Evolutionary conservation across 352 stramenopile genomes (phyloP).

Genomic region (Phytophthora sojae): DNA sequence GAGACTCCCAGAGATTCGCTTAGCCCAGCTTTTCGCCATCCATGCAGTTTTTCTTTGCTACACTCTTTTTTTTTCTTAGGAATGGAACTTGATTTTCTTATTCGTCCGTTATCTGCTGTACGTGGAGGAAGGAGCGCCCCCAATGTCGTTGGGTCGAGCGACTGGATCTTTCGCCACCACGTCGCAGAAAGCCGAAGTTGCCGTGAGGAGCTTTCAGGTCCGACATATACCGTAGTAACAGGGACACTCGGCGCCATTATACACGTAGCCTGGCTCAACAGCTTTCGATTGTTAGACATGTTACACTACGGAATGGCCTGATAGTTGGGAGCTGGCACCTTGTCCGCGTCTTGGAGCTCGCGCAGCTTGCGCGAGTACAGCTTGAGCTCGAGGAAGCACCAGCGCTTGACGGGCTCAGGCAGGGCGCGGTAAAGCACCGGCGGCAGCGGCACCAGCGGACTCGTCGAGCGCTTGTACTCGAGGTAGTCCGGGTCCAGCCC

Average conservation of each 20-base stretch:
- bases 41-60: conserved; percentile 31
- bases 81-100: conserved; percentile 28
- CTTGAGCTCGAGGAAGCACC: conserved; percentile 58
- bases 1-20: conserved; percentile 24
- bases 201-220: not conserved
- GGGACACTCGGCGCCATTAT: not conserved
- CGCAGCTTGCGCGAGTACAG: conserved; percentile 65
- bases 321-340: conserved; percentile 35
- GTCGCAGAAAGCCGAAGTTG: conserved; percentile 4
- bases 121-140: no score
- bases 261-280: no score
- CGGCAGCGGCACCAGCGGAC: conserved; percentile 61
- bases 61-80: conserved; percentile 12
- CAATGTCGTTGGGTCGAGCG: not conserved
- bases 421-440: conserved; percentile 49
- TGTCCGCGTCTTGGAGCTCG: conserved; percentile 24
- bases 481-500: conserved; percentile 60
- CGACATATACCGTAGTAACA: no score
- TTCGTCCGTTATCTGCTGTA: no score
- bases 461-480: conserved; percentile 74
- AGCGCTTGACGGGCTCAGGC: conserved; percentile 50
- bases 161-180: conserved; percentile 7
- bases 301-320: conserved; percentile 39
- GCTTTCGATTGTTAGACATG: not conserved
- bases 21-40: conserved; percentile 34